Evolutionary conservation across 1,284 basidiomycete genomes (phyloP), one percentile per base, ranked within the genome.

Genomic region (Trichosporon asahii): DNA sequence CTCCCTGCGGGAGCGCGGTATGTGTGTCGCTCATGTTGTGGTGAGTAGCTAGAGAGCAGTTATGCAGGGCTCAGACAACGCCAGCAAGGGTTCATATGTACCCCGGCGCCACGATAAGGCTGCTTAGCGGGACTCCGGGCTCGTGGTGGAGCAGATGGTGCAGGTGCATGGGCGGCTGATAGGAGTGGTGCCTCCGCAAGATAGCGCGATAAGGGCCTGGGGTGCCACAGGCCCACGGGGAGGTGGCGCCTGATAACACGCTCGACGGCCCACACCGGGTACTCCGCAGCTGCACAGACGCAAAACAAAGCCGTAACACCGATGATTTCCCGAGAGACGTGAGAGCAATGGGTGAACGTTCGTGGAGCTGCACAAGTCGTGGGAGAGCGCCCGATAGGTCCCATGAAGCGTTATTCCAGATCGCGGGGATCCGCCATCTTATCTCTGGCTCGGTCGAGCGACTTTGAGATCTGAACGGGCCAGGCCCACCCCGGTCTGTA

Each of bases 1-100:
- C 90, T 35, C 88, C 90, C 81, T 83, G 83, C 18, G 82, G 81
- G 3, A 84, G 75, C 27, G 57, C 29, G 3, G 49, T 53, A 8
- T 46, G 44, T n/a, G 44, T 46, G 14, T 46, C 44, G 44, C 3
- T 18, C 44, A 46, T 46, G 40, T 14, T 44, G n/a, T 18, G 44
- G 9, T 53, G 49, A 25, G 49, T 18, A 18, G 12, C 3, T 7
- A 5, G 15, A 11, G 49, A n/a, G 15, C 11, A 21, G 21, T 21
- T 25, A 53, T 53, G 21, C 21, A 23, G 21, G 49, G 49, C 9
- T 53, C 18, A 14, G 8, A 44, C 15, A 7, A 12, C 15, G 2
- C 49, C 49, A 53, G 49, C 21, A 53, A 53, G n/a, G 46, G 11
- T 7, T 21, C 49, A 53, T 53, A 53, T 23, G 49, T 53, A 53